phyloP scores from a whole-genome alignment of 306 rosid genomes.

The Adenanthera pavonina region DNA sequence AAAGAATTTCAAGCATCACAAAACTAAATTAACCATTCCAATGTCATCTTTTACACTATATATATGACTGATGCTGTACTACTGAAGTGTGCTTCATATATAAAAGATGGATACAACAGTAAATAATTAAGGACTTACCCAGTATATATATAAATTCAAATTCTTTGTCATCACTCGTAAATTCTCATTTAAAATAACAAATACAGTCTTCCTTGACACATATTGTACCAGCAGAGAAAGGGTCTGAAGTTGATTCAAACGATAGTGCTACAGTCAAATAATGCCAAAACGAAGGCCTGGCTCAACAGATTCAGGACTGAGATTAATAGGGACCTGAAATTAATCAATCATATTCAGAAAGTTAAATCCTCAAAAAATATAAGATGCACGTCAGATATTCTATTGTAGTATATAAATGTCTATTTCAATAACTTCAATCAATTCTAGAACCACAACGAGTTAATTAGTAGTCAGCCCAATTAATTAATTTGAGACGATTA shows the following conservation, averaged over 20 bases:
- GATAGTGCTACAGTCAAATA: slow-evolving; percentile 3
- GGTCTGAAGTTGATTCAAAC: slow-evolving; percentile 36
- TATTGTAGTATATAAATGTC: background rate
- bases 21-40: background rate
- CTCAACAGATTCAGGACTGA: slow-evolving; percentile 26
- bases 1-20: slow-evolving; percentile 12
- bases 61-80: background rate
- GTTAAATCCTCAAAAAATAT: background rate
- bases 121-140: slow-evolving; percentile 44
- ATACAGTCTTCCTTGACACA: slow-evolving; percentile 42
- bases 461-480: no score
- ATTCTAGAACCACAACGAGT: background rate
- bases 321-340: slow-evolving; percentile 41
- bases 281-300: slow-evolving; percentile 36
- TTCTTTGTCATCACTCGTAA: slow-evolving; percentile 45
- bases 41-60: background rate
- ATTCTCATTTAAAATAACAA: slow-evolving; percentile 45
- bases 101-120: slow-evolving; percentile 25
- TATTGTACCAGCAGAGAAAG: slow-evolving; percentile 30
- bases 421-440: background rate
- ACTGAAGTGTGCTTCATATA: background rate
- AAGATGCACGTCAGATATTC: background rate
- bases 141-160: slow-evolving; percentile 12
- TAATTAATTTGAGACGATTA: no score
- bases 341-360: slow-evolving; percentile 10